phyloP scores from a whole-genome alignment of 2,329 filamentous ascomycete genomes.

The Monosporascus ibericus region DNA sequence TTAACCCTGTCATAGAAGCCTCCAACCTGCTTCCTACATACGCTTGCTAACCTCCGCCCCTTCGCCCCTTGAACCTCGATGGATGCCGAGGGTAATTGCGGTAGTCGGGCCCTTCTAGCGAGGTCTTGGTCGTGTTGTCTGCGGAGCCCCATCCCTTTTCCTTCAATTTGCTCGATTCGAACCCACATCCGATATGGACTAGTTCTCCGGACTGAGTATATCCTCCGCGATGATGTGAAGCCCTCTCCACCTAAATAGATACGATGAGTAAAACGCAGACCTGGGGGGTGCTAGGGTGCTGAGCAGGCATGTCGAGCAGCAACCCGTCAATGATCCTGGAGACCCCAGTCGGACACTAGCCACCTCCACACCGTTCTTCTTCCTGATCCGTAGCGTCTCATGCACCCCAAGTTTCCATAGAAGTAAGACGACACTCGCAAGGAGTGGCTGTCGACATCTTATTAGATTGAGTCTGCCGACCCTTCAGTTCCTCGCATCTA shows the following conservation, averaged over 20 bases:
- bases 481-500: conserved; percentile 1
- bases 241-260: conserved; percentile 12
- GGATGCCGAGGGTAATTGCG: conserved; percentile 3
- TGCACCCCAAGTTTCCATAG: conserved; percentile 16
- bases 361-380: conserved; percentile 16
- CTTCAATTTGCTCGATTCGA: conserved; percentile 5
- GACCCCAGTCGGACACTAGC: conserved; percentile 18
- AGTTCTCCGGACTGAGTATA: conserved; percentile 10
- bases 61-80: neutral
- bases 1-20: neutral
- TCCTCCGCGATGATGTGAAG: conserved; percentile 12
- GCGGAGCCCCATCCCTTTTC: conserved; percentile 12
- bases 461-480: conserved; percentile 13
- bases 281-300: conserved; percentile 13
- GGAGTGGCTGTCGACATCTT: conserved; percentile 4
- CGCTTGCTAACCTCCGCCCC: neutral
- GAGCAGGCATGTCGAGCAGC: conserved; percentile 8
- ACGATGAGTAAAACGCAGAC: conserved; percentile 8
- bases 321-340: conserved; percentile 6
- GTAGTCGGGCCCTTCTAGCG: conserved; percentile 11
- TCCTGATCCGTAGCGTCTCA: conserved; percentile 8
- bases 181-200: conserved; percentile 1
- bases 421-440: conserved; percentile 6
- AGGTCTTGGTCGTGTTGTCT: conserved; percentile 10
- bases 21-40: neutral